Evolutionary conservation across 345 rosid species (phyloP).

Genomic region (Linum lewisii): DNA sequence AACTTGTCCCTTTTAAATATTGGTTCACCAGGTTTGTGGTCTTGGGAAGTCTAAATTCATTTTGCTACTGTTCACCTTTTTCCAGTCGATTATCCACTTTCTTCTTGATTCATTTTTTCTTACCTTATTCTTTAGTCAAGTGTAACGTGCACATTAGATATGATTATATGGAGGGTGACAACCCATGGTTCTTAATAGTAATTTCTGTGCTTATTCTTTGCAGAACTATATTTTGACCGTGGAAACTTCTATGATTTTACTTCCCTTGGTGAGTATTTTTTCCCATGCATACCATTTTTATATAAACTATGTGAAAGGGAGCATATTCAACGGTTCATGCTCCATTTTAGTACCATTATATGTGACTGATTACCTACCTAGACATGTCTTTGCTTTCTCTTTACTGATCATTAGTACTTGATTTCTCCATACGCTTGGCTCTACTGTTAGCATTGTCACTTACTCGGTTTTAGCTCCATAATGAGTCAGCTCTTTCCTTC

Average conservation of each 20-base stretch:
- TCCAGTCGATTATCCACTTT: neutral
- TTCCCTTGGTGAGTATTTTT: conserved; percentile 39
- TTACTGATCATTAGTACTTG: neutral
- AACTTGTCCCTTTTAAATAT: neutral
- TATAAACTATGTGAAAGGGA: neutral
- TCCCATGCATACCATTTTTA: neutral
- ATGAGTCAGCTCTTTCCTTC: conserved; percentile 5
- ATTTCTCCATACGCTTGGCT: too few relatives aligned
- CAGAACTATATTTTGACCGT: conserved; percentile 46
- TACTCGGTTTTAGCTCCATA: neutral
- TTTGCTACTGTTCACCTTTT: neutral
- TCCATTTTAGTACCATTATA: neutral
- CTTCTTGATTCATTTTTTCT: neutral
- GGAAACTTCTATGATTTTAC: conserved; percentile 56
- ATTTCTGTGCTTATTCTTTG: conserved; percentile 10
- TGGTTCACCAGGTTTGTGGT: neutral
- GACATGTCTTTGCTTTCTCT: neutral
- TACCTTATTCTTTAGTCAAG: neutral
- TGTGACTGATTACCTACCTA: neutral
- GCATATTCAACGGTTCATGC: conserved; percentile 1
- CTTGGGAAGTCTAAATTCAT: neutral
- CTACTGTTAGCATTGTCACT: neutral
- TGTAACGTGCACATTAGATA: neutral
- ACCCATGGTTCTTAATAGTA: neutral
- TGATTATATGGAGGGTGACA: neutral